Evolutionary conservation across 768 basidiomycete genomes (phyloP).

Genomic region (Podaxis pistillaris): DNA sequence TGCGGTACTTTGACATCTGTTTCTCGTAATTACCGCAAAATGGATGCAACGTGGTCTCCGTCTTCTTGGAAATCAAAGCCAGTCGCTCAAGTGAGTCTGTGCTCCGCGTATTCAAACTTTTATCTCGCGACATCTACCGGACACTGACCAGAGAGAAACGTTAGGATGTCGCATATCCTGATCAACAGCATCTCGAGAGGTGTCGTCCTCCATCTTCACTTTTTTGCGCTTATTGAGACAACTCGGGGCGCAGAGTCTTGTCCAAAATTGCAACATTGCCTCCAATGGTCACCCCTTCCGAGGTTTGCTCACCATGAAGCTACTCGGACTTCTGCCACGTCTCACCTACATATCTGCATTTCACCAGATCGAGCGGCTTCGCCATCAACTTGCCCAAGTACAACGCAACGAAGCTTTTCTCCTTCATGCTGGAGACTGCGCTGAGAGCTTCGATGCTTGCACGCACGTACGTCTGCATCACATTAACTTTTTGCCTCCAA

Average conservation of each 20-base stretch:
- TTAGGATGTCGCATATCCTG: slow-evolving; percentile 23
- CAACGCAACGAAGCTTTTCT: slow-evolving; percentile 89
- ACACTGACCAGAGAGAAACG: background rate
- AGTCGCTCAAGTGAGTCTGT: slow-evolving; percentile 21
- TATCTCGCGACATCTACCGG: background rate
- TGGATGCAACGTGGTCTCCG: slow-evolving; percentile 56
- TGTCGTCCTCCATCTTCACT: slow-evolving; percentile 8
- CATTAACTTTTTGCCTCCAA: slow-evolving; percentile 4
- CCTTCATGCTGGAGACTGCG: slow-evolving; percentile 96
- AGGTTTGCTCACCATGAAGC: slow-evolving; percentile 51
- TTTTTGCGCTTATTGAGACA: slow-evolving; percentile 1
- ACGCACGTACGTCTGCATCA: slow-evolving; percentile 60
- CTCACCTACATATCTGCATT: slow-evolving; percentile 12
- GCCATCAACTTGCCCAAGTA: slow-evolving; percentile 76
- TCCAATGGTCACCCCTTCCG: slow-evolving; percentile 88
- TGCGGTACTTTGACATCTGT: background rate
- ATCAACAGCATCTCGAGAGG: slow-evolving; percentile 20
- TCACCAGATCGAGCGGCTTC: slow-evolving; percentile 76
- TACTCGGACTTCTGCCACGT: slow-evolving; percentile 28
- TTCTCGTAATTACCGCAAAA: slow-evolving; percentile 8
- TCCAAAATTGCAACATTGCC: slow-evolving; percentile 75
- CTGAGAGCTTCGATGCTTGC: slow-evolving; percentile 92
- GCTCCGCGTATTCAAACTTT: background rate
- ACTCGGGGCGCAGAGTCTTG: slow-evolving; percentile 55
- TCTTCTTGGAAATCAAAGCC: slow-evolving; percentile 67